A percentile compares a stretch with the other conserved stretches of the same genome.
Conservation (phyloP, 1,139 yeast genomes). For the Saccharomyces hybrid region DNA sequence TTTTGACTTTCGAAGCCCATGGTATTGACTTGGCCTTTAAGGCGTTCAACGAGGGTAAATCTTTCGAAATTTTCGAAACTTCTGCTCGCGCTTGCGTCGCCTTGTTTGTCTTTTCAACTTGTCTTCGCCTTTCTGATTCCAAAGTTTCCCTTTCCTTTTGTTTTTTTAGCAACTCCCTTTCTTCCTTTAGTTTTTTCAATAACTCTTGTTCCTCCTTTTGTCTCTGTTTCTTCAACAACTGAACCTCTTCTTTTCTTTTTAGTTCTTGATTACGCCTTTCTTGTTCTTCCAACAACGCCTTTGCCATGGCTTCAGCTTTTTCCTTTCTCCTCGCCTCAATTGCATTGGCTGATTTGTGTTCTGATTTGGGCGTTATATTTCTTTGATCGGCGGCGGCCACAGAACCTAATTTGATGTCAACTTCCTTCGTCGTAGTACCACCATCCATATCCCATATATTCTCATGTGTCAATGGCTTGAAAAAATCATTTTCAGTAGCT, state of each 20-base stretch:
- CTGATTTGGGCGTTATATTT: not conserved
- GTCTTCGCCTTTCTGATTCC: slow-evolving; percentile 7
- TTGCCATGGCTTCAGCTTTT: not conserved
- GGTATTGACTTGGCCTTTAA: slow-evolving; percentile 34
- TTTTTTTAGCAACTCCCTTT: slow-evolving; percentile 3
- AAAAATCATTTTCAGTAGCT: not conserved
- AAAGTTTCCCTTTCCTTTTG: slow-evolving; percentile 10
- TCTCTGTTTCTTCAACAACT: slow-evolving; percentile 19
- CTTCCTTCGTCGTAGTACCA: slow-evolving; percentile 6
- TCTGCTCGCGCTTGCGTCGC: not conserved
- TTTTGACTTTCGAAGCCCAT: slow-evolving; percentile 39
- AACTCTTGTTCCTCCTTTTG: slow-evolving; percentile 10
- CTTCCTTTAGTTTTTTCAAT: slow-evolving; percentile 12
- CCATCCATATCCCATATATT: not conserved
- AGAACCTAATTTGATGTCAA: slow-evolving; percentile 2
- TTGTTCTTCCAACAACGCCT: not conserved
- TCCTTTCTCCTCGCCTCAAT: not conserved
- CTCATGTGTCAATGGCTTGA: not conserved
- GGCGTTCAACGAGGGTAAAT: slow-evolving; percentile 9
- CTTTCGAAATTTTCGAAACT: slow-evolving; percentile 8
- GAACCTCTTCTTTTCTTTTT: not conserved
- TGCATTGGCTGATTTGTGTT: not conserved
- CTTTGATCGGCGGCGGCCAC: not conserved
- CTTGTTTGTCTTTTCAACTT: slow-evolving; percentile 8
- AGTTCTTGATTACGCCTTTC: not conserved